Conservation (phyloP, 768 basidiomycete genomes). For the Boletus rubroflammeus region DNA sequence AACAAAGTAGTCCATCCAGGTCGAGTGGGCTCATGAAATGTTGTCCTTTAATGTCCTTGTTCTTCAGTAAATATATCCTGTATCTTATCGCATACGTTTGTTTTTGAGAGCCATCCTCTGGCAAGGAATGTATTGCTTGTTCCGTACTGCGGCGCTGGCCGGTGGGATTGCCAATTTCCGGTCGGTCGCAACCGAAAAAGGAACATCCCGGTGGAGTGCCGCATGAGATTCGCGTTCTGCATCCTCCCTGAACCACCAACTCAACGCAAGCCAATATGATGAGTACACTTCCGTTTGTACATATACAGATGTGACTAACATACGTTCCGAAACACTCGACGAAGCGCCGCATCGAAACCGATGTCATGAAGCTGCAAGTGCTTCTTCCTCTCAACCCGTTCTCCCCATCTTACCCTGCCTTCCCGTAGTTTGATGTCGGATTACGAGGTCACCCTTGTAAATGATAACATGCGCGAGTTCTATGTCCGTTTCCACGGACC, state of each 20-base stretch:
- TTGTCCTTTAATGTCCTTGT: constrained; percentile 10
- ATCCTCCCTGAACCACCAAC: constrained; percentile 13
- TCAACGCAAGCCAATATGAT: constrained; percentile 48
- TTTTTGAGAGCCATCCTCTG: constrained; percentile 10
- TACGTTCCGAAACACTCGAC: constrained; percentile 54
- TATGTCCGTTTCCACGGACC: constrained; percentile 95
- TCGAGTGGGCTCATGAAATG: constrained; percentile 4
- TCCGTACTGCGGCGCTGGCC: neutral
- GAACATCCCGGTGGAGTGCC: constrained; percentile 13
- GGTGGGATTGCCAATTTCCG: neutral
- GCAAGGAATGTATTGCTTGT: constrained; percentile 12
- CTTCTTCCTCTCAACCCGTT: neutral
- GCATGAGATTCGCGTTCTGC: neutral
- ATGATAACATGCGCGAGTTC: constrained; percentile 99
- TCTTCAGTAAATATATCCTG: constrained; percentile 20
- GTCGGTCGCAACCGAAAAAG: constrained; percentile 20
- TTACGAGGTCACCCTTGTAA: constrained; percentile 95
- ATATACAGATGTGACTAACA: constrained; percentile 26
- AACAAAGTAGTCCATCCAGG: constrained; percentile 2
- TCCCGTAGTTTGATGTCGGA: constrained; percentile 88
- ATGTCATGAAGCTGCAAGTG: constrained; percentile 96
- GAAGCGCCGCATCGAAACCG: constrained; percentile 95
- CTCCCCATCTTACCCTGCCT: constrained; percentile 9
- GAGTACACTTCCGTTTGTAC: constrained; percentile 39
- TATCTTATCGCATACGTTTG: constrained; percentile 14